These are phyloP conservation scores for Microascus cirrosus DNA, from an alignment of 2,329 filamentous ascomycete genomes.

Conservation along the genomic window DNA sequence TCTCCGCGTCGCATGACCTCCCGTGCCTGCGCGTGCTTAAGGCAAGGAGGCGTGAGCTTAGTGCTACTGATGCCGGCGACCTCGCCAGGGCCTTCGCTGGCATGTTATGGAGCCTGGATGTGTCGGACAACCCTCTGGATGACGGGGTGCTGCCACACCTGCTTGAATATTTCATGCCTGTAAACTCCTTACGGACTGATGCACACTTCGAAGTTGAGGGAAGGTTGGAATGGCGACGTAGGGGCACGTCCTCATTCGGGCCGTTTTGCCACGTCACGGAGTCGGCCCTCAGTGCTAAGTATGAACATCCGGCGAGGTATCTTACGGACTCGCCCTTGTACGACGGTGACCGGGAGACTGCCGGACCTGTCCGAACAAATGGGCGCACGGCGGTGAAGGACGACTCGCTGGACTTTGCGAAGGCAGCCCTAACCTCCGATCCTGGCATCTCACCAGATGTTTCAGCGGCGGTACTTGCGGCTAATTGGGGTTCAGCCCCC, in stretches of 20 bases:
- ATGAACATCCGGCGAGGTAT: conserved; percentile 33
- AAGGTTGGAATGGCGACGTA: conserved; percentile 17
- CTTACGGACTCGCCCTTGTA: conserved; percentile 36
- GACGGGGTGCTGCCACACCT: conserved; percentile 20
- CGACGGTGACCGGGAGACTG: conserved; percentile 6
- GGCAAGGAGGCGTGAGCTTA: conserved; percentile 31
- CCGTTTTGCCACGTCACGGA: conserved; percentile 34
- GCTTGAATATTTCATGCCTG: background rate
- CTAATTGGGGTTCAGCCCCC: background rate
- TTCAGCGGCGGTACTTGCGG: conserved; percentile 4
- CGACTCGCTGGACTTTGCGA: conserved; percentile 21
- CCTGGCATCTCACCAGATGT: conserved; percentile 10
- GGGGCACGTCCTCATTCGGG: conserved; percentile 23
- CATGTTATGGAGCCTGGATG: conserved; percentile 45
- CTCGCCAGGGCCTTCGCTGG: conserved; percentile 15
- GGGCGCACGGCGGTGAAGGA: conserved; percentile 17
- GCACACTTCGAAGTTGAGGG: conserved; percentile 34
- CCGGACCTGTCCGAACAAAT: conserved; percentile 10
- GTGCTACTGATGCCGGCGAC: conserved; percentile 21
- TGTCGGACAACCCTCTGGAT: conserved; percentile 38
- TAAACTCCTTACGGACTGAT: conserved; percentile 10
- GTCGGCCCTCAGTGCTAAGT: conserved; percentile 30
- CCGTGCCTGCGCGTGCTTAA: conserved; percentile 41
- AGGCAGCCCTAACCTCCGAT: conserved; percentile 12
- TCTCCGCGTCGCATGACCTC: conserved; percentile 23